Evolutionary conservation across 140 eudicot genomes (phyloP).

Genomic region (Senecio squalidus): DNA sequence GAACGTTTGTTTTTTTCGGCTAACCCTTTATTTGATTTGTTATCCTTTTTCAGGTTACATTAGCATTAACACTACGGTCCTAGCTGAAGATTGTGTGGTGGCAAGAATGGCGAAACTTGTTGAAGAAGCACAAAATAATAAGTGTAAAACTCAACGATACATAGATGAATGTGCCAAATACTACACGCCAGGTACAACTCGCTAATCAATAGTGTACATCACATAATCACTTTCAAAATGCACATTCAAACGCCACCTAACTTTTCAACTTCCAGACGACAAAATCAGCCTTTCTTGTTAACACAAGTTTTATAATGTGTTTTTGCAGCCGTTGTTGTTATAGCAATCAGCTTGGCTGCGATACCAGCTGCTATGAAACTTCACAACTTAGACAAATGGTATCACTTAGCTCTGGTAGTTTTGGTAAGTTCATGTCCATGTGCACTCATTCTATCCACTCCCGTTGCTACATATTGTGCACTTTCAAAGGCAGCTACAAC

Average conservation of each 20-base stretch:
- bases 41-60: slow-evolving; percentile 52
- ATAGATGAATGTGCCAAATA: slow-evolving; percentile 74
- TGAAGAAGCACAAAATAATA: slow-evolving; percentile 86
- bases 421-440: slow-evolving; percentile 96
- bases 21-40: slow-evolving; percentile 3
- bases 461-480: slow-evolving; percentile 88
- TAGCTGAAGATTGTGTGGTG: slow-evolving; percentile 82
- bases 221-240: background rate
- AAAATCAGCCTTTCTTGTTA: too few species aligned
- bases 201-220: background rate
- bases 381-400: slow-evolving; percentile 56
- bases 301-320: too few species aligned
- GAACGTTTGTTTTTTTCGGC: background rate
- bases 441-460: slow-evolving; percentile 90
- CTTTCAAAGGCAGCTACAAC: slow-evolving; percentile 79
- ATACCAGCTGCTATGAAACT: slow-evolving; percentile 50
- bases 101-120: slow-evolving; percentile 92
- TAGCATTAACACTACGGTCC: slow-evolving; percentile 58
- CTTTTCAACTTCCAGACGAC: too few species aligned
- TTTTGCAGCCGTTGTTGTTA: slow-evolving; percentile 41
- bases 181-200: slow-evolving; percentile 71
- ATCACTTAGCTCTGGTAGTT: slow-evolving; percentile 80
- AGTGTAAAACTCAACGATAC: slow-evolving; percentile 64
- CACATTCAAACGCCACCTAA: background rate
- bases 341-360: slow-evolving; percentile 59